Percentiles rank a stretch among this genome's conserved stretches.
phyloP scores from a whole-genome alignment of 2,329 filamentous ascomycete genomes.

The Pyrenophora teres region DNA sequence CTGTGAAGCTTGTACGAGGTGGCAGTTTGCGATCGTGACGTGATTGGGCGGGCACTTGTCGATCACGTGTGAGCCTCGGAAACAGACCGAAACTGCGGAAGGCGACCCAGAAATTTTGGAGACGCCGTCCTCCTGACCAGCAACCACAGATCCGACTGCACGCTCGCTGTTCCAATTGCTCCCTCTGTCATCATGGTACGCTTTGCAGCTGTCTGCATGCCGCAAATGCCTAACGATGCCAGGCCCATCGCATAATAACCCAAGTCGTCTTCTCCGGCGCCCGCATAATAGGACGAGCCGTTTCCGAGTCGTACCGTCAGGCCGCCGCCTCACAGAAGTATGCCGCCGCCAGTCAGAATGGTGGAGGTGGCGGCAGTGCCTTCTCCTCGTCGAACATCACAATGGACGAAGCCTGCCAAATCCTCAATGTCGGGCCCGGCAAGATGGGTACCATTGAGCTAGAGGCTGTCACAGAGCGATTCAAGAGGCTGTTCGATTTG shows the following conservation, averaged over 20 bases:
- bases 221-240: conserved; percentile 29
- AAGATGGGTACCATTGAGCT: conserved; percentile 76
- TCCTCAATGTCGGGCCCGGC: conserved; percentile 92
- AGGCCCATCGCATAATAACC: conserved; percentile 95
- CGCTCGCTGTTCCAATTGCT: background rate
- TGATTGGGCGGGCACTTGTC: conserved; percentile 33
- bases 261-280: conserved; percentile 90
- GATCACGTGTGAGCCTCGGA: conserved; percentile 31
- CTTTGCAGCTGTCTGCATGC: background rate
- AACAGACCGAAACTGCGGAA: conserved; percentile 34
- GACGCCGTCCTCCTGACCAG: conserved; percentile 16
- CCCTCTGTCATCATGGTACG: conserved; percentile 30
- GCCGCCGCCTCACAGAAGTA: conserved; percentile 86
- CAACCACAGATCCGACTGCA: conserved; percentile 17
- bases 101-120: conserved; percentile 36
- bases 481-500: conserved; percentile 91
- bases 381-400: conserved; percentile 75
- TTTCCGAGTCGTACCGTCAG: conserved; percentile 93
- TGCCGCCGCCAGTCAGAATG: conserved; percentile 69
- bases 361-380: conserved; percentile 52
- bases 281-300: conserved; percentile 90
- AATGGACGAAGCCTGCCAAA: conserved; percentile 95
- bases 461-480: conserved; percentile 79
- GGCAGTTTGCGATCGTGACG: conserved; percentile 35
- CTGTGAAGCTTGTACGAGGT: background rate